A percentile compares a stretch with the other conserved stretches of the same genome.
These are phyloP conservation scores for Pseudozyma sp. DNA, from an alignment of 1,284 basidiomycete species.

Conservation along the genomic window DNA sequence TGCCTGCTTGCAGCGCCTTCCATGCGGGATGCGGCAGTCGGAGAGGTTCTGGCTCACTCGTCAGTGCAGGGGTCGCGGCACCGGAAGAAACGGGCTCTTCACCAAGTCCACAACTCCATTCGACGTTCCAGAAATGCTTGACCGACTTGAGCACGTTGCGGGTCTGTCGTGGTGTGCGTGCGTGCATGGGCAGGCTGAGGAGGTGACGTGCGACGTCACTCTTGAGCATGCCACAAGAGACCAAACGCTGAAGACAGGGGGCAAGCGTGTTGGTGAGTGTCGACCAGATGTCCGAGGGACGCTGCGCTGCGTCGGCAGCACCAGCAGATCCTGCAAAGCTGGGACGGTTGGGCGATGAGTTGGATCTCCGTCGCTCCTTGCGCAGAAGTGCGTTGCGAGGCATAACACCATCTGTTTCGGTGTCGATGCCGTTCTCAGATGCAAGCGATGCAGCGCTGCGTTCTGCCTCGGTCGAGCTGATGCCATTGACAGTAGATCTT, in stretches of 20 bases:
- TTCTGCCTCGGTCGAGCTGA: conserved; percentile 23
- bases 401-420: conserved; percentile 1
- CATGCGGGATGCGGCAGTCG: conserved; percentile 69
- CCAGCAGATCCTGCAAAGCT: conserved; percentile 5
- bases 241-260: conserved; percentile 70
- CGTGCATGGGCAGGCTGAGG: conserved; percentile 69
- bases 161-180: conserved; percentile 69
- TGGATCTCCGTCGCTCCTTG: conserved; percentile 48
- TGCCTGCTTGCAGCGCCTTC: conserved; percentile 68
- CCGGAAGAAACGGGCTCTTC: conserved; percentile 29
- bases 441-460: conserved; percentile 12
- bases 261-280: conserved; percentile 68
- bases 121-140: conserved; percentile 68
- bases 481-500: conserved; percentile 33
- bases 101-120: conserved; percentile 67
- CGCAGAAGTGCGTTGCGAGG: conserved; percentile 25
- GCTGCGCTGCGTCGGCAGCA: conserved; percentile 11
- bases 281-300: conserved; percentile 67
- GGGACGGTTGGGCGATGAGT: conserved; percentile 44
- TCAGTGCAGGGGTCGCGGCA: conserved; percentile 18
- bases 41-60: conserved; percentile 59
- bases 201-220: conserved; percentile 69
- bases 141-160: conserved; percentile 68
- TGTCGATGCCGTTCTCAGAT: neutral
- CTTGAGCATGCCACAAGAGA: conserved; percentile 70